Conservation (phyloP, 768 basidiomycete genomes). For the Inosperma sp. region DNA sequence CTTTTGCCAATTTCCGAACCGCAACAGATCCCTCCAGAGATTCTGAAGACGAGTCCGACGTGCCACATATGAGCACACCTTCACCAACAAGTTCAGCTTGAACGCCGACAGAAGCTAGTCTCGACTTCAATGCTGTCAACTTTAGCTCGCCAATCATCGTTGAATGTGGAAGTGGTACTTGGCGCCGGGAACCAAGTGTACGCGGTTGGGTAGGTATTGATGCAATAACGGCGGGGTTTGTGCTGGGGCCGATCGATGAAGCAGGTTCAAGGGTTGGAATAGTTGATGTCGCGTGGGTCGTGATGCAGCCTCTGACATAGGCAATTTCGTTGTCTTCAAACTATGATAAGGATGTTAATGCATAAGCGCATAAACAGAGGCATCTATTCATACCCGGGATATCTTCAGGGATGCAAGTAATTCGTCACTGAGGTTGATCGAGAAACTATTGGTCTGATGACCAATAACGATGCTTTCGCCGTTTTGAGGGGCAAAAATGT, state of each 20-base stretch:
- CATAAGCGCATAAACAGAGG: background rate
- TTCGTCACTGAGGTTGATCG: slow-evolving; percentile 89
- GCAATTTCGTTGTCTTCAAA: slow-evolving; percentile 98
- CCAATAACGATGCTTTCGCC: slow-evolving; percentile 88
- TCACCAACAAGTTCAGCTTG: slow-evolving; percentile 96
- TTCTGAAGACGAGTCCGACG: slow-evolving; percentile 45
- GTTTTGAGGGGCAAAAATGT: slow-evolving; percentile 74
- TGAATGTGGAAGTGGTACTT: slow-evolving; percentile 70
- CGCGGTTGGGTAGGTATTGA: slow-evolving; percentile 28
- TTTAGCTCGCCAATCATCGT: slow-evolving; percentile 98
- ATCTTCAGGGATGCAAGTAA: slow-evolving; percentile 74
- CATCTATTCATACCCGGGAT: slow-evolving; percentile 62
- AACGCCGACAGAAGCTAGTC: slow-evolving; percentile 68
- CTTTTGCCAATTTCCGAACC: slow-evolving; percentile 81
- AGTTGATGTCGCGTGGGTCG: slow-evolving; percentile 78
- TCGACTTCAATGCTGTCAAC: slow-evolving; percentile 81
- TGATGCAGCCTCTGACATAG: slow-evolving; percentile 84
- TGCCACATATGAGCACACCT: slow-evolving; percentile 88
- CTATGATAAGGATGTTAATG: slow-evolving; percentile 36
- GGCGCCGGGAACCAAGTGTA: slow-evolving; percentile 61
- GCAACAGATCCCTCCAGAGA: slow-evolving; percentile 67
- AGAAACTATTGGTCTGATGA: slow-evolving; percentile 93
- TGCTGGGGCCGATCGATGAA: slow-evolving; percentile 26
- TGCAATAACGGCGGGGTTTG: slow-evolving; percentile 20
- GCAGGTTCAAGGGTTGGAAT: slow-evolving; percentile 84